These are phyloP conservation scores for Cephaloascus fragrans DNA, from an alignment of 805 yeast species.

Conservation along the genomic window DNA sequence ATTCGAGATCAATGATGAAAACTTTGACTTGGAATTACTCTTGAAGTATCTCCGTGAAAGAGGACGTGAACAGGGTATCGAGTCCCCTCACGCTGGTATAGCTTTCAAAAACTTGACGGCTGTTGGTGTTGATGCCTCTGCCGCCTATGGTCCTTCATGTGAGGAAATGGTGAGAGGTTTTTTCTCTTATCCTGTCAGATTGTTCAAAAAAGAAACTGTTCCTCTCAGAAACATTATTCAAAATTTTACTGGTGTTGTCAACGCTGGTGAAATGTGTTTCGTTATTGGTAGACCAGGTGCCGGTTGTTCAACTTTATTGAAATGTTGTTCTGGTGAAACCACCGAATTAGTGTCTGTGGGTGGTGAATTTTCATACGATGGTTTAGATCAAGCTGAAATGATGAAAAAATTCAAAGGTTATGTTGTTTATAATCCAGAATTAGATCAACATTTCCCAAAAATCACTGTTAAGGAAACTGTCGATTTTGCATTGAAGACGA, in stretches of 20 bases:
- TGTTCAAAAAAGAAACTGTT: constrained; percentile 18
- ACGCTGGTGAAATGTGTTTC: constrained; percentile 43
- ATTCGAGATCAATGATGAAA: constrained; percentile 33
- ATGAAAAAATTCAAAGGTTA: constrained; percentile 46
- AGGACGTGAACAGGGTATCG: constrained; percentile 39
- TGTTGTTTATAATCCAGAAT: constrained; percentile 47
- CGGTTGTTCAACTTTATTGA: constrained; percentile 50
- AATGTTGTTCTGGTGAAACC: constrained; percentile 32
- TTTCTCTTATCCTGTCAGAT: constrained; percentile 15
- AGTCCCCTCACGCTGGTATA: constrained; percentile 40
- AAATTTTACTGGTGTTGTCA: constrained; percentile 31
- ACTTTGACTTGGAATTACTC: constrained; percentile 34
- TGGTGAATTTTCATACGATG: constrained; percentile 55
- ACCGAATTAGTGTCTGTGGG: constrained; percentile 24
- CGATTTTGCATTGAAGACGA: constrained; percentile 58
- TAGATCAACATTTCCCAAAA: constrained; percentile 70
- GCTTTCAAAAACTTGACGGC: constrained; percentile 34
- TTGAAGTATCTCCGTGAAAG: constrained; percentile 32
- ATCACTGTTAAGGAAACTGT: constrained; percentile 68
- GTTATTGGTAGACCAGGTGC: constrained; percentile 46
- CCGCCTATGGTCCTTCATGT: constrained; percentile 40
- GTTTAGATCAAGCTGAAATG: constrained; percentile 51
- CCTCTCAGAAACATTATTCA: constrained; percentile 26
- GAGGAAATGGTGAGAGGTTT: constrained; percentile 28
- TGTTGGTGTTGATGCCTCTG: constrained; percentile 42